A percentile compares a stretch with the other conserved stretches of the same genome.
These are phyloP conservation scores for Aspergillus sp. DNA, from an alignment of 2,329 filamentous ascomycete species.

Conservation along the genomic window DNA sequence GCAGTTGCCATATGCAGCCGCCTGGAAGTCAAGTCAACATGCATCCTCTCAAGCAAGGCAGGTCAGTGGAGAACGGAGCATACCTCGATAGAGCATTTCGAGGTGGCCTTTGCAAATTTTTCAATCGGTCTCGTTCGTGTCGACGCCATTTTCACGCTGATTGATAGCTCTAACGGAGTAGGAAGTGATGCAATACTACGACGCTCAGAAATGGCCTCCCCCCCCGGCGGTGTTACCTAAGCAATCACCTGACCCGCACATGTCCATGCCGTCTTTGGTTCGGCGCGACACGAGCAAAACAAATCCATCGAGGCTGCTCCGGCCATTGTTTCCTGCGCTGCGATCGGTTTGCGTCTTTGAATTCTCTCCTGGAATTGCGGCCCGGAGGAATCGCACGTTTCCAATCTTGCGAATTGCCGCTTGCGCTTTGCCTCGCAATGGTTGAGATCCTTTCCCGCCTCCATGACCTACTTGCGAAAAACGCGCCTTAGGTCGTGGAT, in stretches of 20 bases:
- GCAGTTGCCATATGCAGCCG: slow-evolving; percentile 84
- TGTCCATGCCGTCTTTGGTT: slow-evolving; percentile 14
- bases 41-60: not conserved
- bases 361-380: not conserved
- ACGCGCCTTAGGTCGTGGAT: slow-evolving; percentile 47
- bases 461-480: slow-evolving; percentile 44
- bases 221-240: slow-evolving; percentile 16
- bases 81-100: slow-evolving; percentile 67
- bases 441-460: slow-evolving; percentile 38
- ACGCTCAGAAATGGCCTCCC: not conserved
- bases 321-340: slow-evolving; percentile 11
- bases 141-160: slow-evolving; percentile 37
- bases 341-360: not conserved
- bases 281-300: slow-evolving; percentile 22
- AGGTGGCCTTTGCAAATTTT: slow-evolving; percentile 65
- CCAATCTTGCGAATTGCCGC: slow-evolving; percentile 4
- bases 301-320: slow-evolving; percentile 4
- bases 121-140: slow-evolving; percentile 63
- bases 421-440: slow-evolving; percentile 35
- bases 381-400: slow-evolving; percentile 2
- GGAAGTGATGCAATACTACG: not conserved
- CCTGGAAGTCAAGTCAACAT: slow-evolving; percentile 52
- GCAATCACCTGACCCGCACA: slow-evolving; percentile 11
- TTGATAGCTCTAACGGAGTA: not conserved
- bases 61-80: slow-evolving; percentile 10